These are phyloP conservation scores for Neopestalotiopsis rosae DNA, from an alignment of 2,329 filamentous ascomycete genomes.

Conservation along the genomic window DNA sequence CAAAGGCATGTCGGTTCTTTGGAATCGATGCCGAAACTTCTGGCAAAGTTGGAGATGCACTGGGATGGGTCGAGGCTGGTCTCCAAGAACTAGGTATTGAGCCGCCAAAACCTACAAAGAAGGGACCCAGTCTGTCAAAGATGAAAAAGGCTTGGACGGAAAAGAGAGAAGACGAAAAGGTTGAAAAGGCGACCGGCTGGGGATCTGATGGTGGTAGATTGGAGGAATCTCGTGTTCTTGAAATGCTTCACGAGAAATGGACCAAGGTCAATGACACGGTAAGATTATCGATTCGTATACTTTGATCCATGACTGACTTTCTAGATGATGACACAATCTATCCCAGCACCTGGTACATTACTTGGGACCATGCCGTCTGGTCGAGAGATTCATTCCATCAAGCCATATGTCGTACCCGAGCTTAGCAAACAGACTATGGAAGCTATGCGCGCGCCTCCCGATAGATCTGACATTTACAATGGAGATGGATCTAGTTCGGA, in stretches of 20 bases:
- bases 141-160: slow-evolving; percentile 74
- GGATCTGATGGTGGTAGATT: slow-evolving; percentile 82
- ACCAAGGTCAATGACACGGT: slow-evolving; percentile 91
- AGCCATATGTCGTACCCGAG: slow-evolving; percentile 68
- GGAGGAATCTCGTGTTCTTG: slow-evolving; percentile 84
- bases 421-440: slow-evolving; percentile 71
- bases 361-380: slow-evolving; percentile 84
- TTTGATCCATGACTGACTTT: slow-evolving; percentile 18
- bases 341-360: slow-evolving; percentile 75
- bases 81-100: slow-evolving; percentile 75
- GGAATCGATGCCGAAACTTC: slow-evolving; percentile 86
- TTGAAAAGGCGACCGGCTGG: slow-evolving; percentile 77
- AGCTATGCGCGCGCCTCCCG: slow-evolving; percentile 60
- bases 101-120: slow-evolving; percentile 50
- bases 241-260: slow-evolving; percentile 90
- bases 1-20: slow-evolving; percentile 88
- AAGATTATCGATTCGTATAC: slow-evolving; percentile 26
- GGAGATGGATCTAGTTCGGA: slow-evolving; percentile 49
- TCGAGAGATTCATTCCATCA: slow-evolving; percentile 79
- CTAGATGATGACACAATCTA: slow-evolving; percentile 78
- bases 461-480: slow-evolving; percentile 48
- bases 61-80: slow-evolving; percentile 85
- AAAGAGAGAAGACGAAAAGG: slow-evolving; percentile 76
- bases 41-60: slow-evolving; percentile 80
- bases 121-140: slow-evolving; percentile 53